Conservation (phyloP, 768 basidiomycete species). For the Daedalea quercina region DNA sequence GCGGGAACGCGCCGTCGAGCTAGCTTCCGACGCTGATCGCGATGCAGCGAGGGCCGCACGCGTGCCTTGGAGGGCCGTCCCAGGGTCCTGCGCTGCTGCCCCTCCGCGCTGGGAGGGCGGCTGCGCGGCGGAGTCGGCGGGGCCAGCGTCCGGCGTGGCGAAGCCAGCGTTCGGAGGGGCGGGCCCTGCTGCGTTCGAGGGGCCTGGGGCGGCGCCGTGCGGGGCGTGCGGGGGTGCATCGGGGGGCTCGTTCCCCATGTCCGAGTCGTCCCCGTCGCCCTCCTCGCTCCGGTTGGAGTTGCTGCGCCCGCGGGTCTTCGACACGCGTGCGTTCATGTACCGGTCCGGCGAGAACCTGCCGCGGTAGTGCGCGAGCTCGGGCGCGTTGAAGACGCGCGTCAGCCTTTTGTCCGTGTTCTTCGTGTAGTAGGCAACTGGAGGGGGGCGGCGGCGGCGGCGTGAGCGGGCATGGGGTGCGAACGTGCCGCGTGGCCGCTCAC, state of each 20-base stretch:
- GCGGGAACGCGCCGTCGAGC: slow-evolving; percentile 5
- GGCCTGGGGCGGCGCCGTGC: background rate
- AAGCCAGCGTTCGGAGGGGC: too few relatives aligned
- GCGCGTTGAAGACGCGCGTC: slow-evolving; percentile 19
- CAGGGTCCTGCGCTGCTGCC: too few relatives aligned
- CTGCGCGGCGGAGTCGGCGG: too few relatives aligned
- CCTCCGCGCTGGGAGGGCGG: too few relatives aligned
- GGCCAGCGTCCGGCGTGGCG: too few relatives aligned
- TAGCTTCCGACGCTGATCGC: background rate
- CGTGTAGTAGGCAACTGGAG: slow-evolving; percentile 29
- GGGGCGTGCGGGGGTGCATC: background rate
- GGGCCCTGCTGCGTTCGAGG: background rate
- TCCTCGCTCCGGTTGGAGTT: background rate
- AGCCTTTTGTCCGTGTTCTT: slow-evolving; percentile 23
- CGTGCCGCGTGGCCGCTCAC: too few relatives aligned
- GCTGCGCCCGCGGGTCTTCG: slow-evolving; percentile 17
- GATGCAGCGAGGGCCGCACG: background rate
- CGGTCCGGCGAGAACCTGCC: slow-evolving; percentile 23
- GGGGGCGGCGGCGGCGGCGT: too few relatives aligned
- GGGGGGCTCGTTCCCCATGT: background rate
- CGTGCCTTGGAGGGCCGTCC: too few relatives aligned
- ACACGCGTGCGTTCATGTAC: slow-evolving; percentile 26
- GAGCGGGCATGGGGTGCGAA: too few relatives aligned
- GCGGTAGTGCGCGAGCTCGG: slow-evolving; percentile 25
- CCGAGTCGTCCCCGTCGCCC: background rate